Conservation (phyloP, 1,139 yeast genomes). For the Suhomyces bribrorum region DNA sequence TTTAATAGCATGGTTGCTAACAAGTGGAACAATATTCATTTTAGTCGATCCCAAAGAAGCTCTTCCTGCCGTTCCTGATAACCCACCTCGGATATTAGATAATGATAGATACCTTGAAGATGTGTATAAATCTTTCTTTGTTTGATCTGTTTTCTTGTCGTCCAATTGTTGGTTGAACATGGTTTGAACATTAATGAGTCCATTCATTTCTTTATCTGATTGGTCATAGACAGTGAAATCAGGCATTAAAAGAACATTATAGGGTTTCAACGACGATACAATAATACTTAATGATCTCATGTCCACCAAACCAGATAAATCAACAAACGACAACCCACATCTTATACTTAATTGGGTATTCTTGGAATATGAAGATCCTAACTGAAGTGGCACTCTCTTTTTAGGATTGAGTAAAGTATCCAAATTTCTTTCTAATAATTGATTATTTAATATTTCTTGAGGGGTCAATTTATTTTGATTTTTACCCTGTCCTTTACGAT, state of each 20-base stretch:
- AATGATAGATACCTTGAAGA: slow-evolving; percentile 38
- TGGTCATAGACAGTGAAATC: slow-evolving; percentile 37
- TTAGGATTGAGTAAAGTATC: slow-evolving; percentile 64
- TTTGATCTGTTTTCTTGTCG: slow-evolving; percentile 25
- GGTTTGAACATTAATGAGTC: slow-evolving; percentile 28
- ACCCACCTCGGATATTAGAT: slow-evolving; percentile 35
- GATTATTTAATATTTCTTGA: slow-evolving; percentile 46
- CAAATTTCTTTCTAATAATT: slow-evolving; percentile 46
- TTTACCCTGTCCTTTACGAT: slow-evolving; percentile 32
- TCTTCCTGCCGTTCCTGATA: slow-evolving; percentile 23
- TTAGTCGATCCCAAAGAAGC: slow-evolving; percentile 20
- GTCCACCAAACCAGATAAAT: slow-evolving; percentile 84
- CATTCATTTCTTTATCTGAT: slow-evolving; percentile 27
- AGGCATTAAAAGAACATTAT: slow-evolving; percentile 61
- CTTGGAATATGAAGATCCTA: slow-evolving; percentile 22
- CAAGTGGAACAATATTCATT: slow-evolving; percentile 36
- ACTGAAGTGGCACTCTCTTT: slow-evolving; percentile 34
- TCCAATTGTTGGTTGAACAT: slow-evolving; percentile 37
- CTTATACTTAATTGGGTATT: slow-evolving; percentile 46
- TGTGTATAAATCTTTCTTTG: slow-evolving; percentile 24
- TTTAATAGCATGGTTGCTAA: slow-evolving; percentile 43
- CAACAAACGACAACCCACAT: slow-evolving; percentile 78
- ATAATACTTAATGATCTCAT: slow-evolving; percentile 79
- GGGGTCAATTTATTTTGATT: slow-evolving; percentile 42
- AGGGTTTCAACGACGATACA: slow-evolving; percentile 77